Base-by-base conservation (phyloP, 495 filamentous ascomycete species). In the Glonium stellatum region DNA sequence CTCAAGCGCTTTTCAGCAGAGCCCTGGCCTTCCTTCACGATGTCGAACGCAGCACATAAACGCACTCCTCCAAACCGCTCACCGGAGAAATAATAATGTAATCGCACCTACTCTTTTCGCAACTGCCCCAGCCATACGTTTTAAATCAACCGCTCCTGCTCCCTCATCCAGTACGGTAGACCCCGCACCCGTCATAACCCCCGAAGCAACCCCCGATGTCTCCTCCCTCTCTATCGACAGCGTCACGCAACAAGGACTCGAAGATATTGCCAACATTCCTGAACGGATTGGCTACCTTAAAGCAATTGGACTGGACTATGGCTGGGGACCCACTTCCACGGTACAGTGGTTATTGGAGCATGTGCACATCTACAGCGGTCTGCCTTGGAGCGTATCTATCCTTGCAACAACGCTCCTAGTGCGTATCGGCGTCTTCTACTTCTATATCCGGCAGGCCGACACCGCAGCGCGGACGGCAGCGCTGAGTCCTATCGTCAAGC, bases 351-450 rank as follows among this genome's bases (percentile, higher is more conserved):
- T 84, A 8, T 73, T 97, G 34, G 93, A 98, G 74, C 84, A 92
- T 67, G 67, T 93, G 52, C 88, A 97, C 73, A 72, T 96, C 56
- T 84, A 77, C 67, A 68, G 70, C 1, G 89, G 83, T 10, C 70
- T 87, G 54, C 87, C 89, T 1, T 97, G 92, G 93, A 90, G 89
- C 84, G 82, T 73, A 6, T 83, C 87, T 58, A 86, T 97, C 55
- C 67, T 83, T 12, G 66, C 80, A 6, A 77, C 84, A 0, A 83
- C 87, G 37, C 2, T 91, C 0, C 36, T 79, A n/a, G 69, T 90
- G 62, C 84, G 92, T 49, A n/a, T 79, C 1, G 67, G 71, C 10
- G 73, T 93, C 19, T 76, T 96, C 68, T 82, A 84, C 54, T 78
- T 83, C 11, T 80, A 82, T 60, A 63, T 92, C 9, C 68, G 71